phyloP scores from a whole-genome alignment of 2,329 filamentous ascomycete species.

The Dactylella cylindrospora region DNA sequence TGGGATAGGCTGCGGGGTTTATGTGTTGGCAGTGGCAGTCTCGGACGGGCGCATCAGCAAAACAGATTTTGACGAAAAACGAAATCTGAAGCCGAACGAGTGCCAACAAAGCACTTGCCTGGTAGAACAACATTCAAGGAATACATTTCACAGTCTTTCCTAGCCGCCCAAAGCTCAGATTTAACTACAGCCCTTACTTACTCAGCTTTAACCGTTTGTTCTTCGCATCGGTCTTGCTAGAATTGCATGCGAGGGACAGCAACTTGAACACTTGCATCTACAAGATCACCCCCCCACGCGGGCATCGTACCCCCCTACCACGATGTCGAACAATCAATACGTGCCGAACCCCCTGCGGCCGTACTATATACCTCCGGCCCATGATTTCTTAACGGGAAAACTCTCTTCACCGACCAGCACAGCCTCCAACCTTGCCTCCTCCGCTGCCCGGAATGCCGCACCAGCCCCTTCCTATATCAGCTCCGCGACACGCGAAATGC shows the following conservation, averaged over 20 bases:
- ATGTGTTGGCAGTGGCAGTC: constrained; percentile 43
- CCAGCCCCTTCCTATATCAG: constrained; percentile 40
- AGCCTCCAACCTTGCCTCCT: constrained; percentile 56
- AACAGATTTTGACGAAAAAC: constrained; percentile 37
- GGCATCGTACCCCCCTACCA: constrained; percentile 3
- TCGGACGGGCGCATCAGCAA: constrained; percentile 12
- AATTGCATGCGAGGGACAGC: constrained; percentile 4
- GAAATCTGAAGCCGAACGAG: constrained; percentile 29
- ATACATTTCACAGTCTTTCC: too few relatives aligned
- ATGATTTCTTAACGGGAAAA: constrained; percentile 56
- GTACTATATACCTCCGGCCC: constrained; percentile 67
- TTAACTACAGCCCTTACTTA: constrained; percentile 4
- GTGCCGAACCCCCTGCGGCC: constrained; percentile 66
- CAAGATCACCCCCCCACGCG: not conserved
- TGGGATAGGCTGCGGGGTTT: constrained; percentile 39
- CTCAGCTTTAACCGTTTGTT: constrained; percentile 7
- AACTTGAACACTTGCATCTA: not conserved
- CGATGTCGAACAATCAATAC: constrained; percentile 53
- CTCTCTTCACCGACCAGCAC: constrained; percentile 52
- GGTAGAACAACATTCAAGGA: too few relatives aligned
- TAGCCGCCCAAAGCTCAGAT: not conserved
- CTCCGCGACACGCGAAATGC: constrained; percentile 65
- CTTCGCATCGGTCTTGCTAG: not conserved
- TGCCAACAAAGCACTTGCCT: too few relatives aligned
- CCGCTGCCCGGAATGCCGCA: constrained; percentile 48